phyloP scores from a whole-genome alignment of 345 rosid genomes.

The Atalantia buxifolia region DNA sequence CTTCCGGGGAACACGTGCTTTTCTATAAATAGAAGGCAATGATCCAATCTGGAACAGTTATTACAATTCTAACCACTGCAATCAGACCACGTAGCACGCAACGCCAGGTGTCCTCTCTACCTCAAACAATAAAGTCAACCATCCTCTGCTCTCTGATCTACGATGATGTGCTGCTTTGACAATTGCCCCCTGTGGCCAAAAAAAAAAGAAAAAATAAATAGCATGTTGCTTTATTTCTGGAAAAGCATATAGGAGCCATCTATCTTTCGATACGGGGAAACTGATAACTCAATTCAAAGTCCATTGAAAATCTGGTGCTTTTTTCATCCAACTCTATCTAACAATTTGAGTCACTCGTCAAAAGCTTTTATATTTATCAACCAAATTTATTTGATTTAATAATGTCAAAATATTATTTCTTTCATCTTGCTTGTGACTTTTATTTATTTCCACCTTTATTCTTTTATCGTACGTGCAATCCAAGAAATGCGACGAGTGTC shows the following conservation, averaged over 20 bases:
- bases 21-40: no score
- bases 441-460: conserved; percentile 5
- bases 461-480: background rate
- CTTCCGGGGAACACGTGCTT: background rate
- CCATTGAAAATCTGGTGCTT: conserved; percentile 36
- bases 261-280: conserved; percentile 8
- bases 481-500: background rate
- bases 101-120: conserved; percentile 10
- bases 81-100: conserved; percentile 17
- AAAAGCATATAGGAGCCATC: background rate
- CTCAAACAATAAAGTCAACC: conserved; percentile 31
- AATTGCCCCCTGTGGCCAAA: conserved; percentile 7
- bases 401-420: background rate
- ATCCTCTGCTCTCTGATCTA: background rate
- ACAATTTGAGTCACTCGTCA: conserved; percentile 27
- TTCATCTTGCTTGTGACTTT: background rate
- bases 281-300: conserved; percentile 34
- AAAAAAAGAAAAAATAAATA: no score
- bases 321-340: conserved; percentile 46
- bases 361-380: conserved; percentile 22
- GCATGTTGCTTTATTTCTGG: background rate
- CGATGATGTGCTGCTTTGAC: conserved; percentile 8
- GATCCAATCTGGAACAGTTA: conserved; percentile 20
- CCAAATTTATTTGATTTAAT: background rate
- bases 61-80: conserved; percentile 1